Base-by-base conservation (phyloP, 192 early-diverging fungal genomes). In the Polychytrium aggregatum region DNA sequence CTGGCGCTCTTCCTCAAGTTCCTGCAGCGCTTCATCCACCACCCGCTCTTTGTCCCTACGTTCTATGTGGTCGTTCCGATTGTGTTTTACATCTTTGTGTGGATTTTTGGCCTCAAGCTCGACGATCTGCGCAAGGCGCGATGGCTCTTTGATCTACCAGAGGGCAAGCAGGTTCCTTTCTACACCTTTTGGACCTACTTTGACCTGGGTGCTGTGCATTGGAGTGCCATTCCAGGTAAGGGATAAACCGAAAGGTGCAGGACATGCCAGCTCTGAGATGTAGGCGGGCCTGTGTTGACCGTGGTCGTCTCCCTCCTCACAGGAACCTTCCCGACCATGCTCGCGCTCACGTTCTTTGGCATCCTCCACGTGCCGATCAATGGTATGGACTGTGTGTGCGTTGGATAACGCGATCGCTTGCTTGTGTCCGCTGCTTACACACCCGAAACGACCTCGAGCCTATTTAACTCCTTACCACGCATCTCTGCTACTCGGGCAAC, bases 301-400 rank as follows among this genome's bases (percentile, higher is more conserved):
- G 51, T 17, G 17, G 53, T 41, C 0, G 38, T 50, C 16, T 20
- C 31, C 28, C n/a, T 28, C 2, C 17, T 2, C 13, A n/a, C 55
- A 16, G 52, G 54, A 20, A 85, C 90, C 0, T 55, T 91, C 16
- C 90, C 90, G n/a, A 90, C 88, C 13, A 89, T 90, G 82, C 51
- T 92, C 18, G 91, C 90, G 0, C 66, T 97, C 55, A 84, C 90
- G 8, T 97, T 97, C 52, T 97, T 97, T 68, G 90, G 89, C 41
- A 81, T 98, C 41, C 63, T 98, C 22, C 92, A 98, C 63, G 95
- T 98, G 4, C 92, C 95, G 3, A 95, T 98, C 56, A 98, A 97
- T 55, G 62, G 53, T 54, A 34, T 27, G 16, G 16, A 20, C 2
- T 25, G 47, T 1, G 47, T n/a, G 22, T 0, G 39, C 14, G 17